phyloP scores from a whole-genome alignment of 2,329 filamentous ascomycete species.

The Paraconiothyrium brasiliense region DNA sequence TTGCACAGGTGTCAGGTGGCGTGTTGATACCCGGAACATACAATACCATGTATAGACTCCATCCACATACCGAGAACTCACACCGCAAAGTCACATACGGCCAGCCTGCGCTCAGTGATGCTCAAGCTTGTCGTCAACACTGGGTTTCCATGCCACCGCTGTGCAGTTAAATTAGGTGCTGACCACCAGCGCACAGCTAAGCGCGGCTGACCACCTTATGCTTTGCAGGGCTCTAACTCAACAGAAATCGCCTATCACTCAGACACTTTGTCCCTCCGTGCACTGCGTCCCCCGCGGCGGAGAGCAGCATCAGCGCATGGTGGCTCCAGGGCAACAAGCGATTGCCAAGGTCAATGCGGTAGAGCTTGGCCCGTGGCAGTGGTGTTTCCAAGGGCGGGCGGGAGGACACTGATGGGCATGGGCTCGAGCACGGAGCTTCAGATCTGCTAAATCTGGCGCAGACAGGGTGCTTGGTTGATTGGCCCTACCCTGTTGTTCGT shows the following conservation, averaged over 20 bases:
- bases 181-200: neutral
- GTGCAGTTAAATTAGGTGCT: constrained; percentile 35
- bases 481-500: neutral
- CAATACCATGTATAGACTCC: neutral
- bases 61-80: neutral
- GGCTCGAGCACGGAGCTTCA: constrained; percentile 3
- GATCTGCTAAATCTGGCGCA: constrained; percentile 26
- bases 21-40: neutral
- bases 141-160: constrained; percentile 13
- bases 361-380: constrained; percentile 34
- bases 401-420: neutral
- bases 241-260: constrained; percentile 13
- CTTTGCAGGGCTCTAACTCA: neutral
- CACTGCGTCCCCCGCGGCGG: constrained; percentile 16
- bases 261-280: constrained; percentile 13
- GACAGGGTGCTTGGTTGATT: constrained; percentile 16
- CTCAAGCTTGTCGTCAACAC: constrained; percentile 4
- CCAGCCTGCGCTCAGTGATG: neutral
- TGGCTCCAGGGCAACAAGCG: constrained; percentile 30
- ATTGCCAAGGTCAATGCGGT: constrained; percentile 37
- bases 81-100: neutral
- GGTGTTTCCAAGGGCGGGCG: constrained; percentile 29
- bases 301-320: constrained; percentile 33
- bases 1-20: neutral
- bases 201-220: constrained; percentile 4